These are phyloP conservation scores for Inga oerstediana DNA, from an alignment of 306 rosid species.

Conservation along the genomic window DNA sequence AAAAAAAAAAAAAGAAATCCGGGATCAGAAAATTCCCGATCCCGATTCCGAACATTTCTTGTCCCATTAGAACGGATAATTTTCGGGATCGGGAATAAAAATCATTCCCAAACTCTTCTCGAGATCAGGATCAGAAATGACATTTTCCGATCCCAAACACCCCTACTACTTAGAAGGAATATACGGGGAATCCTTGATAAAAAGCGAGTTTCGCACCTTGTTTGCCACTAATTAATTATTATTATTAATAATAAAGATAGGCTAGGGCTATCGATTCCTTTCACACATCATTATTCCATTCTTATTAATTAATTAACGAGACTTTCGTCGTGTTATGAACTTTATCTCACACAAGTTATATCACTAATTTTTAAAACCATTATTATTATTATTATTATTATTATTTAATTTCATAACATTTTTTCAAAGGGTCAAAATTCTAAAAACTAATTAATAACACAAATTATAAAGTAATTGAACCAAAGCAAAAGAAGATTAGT, in stretches of 20 bases:
- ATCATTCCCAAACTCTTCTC: no score
- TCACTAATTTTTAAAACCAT: not conserved
- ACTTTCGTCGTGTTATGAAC: not conserved
- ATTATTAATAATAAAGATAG: no score
- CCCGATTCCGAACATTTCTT: no score
- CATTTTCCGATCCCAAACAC: no score
- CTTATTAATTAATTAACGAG: not conserved
- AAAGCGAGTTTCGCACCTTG: constrained; percentile 49
- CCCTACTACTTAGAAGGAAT: constrained; percentile 21
- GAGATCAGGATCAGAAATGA: no score
- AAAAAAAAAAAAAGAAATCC: no score
- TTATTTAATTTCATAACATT: no score
- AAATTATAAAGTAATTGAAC: not conserved
- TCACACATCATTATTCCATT: not conserved
- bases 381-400: no score
- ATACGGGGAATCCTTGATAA: constrained; percentile 45
- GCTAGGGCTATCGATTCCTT: constrained; percentile 15
- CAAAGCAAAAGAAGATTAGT: not conserved
- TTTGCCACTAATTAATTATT: constrained; percentile 29
- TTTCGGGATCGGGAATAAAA: no score
- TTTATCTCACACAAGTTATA: not conserved
- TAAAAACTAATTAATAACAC: no score
- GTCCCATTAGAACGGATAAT: no score
- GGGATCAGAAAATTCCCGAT: no score
- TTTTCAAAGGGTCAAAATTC: not conserved